These are phyloP conservation scores for Salvia rosmarinus DNA, from an alignment of 257 asterid genomes.

Conservation along the genomic window DNA sequence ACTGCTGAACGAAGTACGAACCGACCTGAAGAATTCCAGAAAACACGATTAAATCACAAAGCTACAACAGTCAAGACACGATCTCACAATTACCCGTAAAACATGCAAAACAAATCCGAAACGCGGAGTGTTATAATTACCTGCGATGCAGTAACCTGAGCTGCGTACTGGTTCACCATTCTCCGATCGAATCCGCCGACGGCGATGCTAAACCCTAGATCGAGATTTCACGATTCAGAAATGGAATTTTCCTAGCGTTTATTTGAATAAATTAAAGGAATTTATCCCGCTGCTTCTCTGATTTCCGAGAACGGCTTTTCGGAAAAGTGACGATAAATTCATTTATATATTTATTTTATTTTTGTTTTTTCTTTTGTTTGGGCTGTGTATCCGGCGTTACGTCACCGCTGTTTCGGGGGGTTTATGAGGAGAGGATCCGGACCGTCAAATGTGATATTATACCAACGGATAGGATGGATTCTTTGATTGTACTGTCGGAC, in stretches of 20 bases:
- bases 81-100: neutral
- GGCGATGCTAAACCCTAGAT: constrained; percentile 47
- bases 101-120: neutral
- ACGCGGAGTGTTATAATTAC: constrained; percentile 28
- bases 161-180: constrained; percentile 55
- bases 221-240: constrained; percentile 26
- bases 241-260: constrained; percentile 22
- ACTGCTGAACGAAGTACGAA: constrained; percentile 81
- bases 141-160: constrained; percentile 59
- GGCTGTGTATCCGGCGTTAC: constrained; percentile 30
- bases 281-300: constrained; percentile 31
- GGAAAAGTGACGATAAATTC: constrained; percentile 17
- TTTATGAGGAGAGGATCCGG: constrained; percentile 24
- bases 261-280: constrained; percentile 25
- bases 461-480: constrained; percentile 28
- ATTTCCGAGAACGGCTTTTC: constrained; percentile 28
- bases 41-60: neutral
- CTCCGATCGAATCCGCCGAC: constrained; percentile 33
- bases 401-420: constrained; percentile 26
- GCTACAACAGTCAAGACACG: neutral
- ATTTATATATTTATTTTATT: neutral
- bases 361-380: neutral
- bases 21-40: constrained; percentile 59
- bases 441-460: constrained; percentile 25
- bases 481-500: constrained; percentile 17